phyloP scores from a whole-genome alignment of 192 early-diverging fungal species.

The Rhizoclosmatium globosum region DNA sequence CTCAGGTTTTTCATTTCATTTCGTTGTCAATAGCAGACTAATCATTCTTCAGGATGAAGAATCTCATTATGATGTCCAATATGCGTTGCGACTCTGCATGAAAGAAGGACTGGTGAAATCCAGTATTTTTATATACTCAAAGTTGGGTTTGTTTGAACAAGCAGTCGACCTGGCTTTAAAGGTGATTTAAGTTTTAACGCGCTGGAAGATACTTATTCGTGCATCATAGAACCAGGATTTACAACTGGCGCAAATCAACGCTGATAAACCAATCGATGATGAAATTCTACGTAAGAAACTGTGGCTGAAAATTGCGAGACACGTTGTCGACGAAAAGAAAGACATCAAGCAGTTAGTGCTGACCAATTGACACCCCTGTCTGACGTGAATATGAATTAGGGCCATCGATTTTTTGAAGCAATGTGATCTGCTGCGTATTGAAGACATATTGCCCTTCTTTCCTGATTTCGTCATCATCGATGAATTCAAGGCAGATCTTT shows the following conservation, averaged over 20 bases:
- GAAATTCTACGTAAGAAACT: constrained; percentile 81
- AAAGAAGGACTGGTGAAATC: constrained; percentile 83
- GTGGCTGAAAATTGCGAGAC: constrained; percentile 93
- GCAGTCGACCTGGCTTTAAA: constrained; percentile 90
- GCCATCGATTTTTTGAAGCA: constrained; percentile 85
- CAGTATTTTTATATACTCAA: constrained; percentile 89
- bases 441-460: constrained; percentile 96
- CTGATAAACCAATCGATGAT: constrained; percentile 91
- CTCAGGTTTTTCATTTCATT: constrained; percentile 60
- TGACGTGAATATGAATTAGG: constrained; percentile 43
- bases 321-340: constrained; percentile 85
- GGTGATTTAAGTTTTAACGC: constrained; percentile 50
- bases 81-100: constrained; percentile 89
- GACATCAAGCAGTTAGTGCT: constrained; percentile 77
- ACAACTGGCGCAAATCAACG: constrained; percentile 90
- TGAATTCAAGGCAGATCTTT: constrained; percentile 97
- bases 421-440: constrained; percentile 87
- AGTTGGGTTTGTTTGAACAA: constrained; percentile 88
- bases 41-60: constrained; percentile 67
- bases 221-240: constrained; percentile 74
- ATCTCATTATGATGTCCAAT: constrained; percentile 90
- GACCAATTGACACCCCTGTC: background rate
- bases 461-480: constrained; percentile 98
- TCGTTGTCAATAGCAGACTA: background rate
- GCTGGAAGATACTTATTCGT: background rate